Percentiles rank a stretch among this genome's conserved stretches.
Conservation (phyloP, 2,329 filamentous ascomycete genomes). For the Colletotrichum somersetense region DNA sequence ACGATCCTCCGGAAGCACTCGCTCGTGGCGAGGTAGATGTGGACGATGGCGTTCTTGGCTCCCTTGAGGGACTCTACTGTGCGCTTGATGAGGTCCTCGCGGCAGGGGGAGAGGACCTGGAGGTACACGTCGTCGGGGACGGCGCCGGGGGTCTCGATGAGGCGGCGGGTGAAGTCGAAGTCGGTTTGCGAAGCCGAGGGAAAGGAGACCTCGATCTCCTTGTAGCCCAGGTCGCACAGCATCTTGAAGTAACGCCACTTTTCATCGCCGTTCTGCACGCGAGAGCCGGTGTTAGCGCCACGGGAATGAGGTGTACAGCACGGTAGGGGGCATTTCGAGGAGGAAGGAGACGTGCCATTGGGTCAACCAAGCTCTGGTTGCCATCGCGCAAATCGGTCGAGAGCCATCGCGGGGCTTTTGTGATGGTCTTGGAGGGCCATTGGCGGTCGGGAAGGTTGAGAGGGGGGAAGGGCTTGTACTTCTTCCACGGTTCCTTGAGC, state of each 20-base stretch:
- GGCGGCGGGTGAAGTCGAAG: conserved; percentile 91
- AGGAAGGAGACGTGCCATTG: conserved; percentile 77
- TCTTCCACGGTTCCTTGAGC: conserved; percentile 42
- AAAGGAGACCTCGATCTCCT: conserved; percentile 97
- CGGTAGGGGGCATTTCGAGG: conserved; percentile 14
- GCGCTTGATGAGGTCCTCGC: conserved; percentile 88
- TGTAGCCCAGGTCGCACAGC: conserved; percentile 92
- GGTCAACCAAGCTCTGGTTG: conserved; percentile 92
- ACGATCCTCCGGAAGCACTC: conserved; percentile 94
- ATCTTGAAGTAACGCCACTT: conserved; percentile 97
- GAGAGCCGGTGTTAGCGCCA: conserved; percentile 4
- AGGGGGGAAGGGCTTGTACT: conserved; percentile 43
- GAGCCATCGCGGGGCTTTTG: conserved; percentile 91
- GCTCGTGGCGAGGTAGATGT: conserved; percentile 96
- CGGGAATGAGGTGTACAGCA: conserved; percentile 1
- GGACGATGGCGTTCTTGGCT: conserved; percentile 92
- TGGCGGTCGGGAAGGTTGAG: conserved; percentile 71
- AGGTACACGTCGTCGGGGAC: conserved; percentile 92
- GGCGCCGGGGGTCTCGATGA: conserved; percentile 86
- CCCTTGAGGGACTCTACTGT: conserved; percentile 92
- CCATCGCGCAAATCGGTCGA: conserved; percentile 80
- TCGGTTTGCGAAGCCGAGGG: conserved; percentile 95
- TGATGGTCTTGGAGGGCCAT: conserved; percentile 87
- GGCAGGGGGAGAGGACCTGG: conserved; percentile 92
- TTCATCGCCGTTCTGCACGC: conserved; percentile 84